Conservation (phyloP, 768 basidiomycete species). For the Suillus sp. region DNA sequence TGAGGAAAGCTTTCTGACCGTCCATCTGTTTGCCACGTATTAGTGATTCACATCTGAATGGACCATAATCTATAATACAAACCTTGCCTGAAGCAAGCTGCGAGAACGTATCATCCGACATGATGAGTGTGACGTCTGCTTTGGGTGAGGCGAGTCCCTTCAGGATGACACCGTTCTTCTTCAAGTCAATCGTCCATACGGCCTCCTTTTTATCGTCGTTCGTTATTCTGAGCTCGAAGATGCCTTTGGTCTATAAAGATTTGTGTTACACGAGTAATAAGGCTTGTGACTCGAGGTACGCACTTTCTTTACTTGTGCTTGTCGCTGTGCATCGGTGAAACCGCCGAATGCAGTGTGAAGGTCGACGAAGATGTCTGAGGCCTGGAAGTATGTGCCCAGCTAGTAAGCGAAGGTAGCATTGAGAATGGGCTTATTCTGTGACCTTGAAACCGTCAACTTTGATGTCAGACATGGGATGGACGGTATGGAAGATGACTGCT, state of each 20-base stretch:
- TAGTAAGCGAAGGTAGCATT: not conserved
- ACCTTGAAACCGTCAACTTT: constrained; percentile 79
- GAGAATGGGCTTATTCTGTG: constrained; percentile 7
- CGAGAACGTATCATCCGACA: constrained; percentile 74
- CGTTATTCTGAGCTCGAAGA: constrained; percentile 83
- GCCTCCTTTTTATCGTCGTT: constrained; percentile 71
- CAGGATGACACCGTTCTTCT: constrained; percentile 77
- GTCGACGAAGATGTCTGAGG: constrained; percentile 63
- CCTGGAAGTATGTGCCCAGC: constrained; percentile 38
- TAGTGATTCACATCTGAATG: not conserved
- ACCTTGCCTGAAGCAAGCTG: constrained; percentile 77
- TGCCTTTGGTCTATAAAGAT: constrained; percentile 69
- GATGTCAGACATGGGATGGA: constrained; percentile 62
- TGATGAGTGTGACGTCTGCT: constrained; percentile 79
- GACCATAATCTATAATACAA: constrained; percentile 18
- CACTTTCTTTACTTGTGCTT: constrained; percentile 76
- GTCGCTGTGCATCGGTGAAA: constrained; percentile 63
- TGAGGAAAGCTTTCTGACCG: constrained; percentile 96
- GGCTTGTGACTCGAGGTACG: constrained; percentile 4
- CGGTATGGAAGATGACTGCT: constrained; percentile 2
- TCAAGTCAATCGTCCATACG: constrained; percentile 92
- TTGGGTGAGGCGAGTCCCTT: constrained; percentile 65
- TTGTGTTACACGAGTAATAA: not conserved
- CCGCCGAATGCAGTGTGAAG: constrained; percentile 54
- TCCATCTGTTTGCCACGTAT: constrained; percentile 54